Evolutionary conservation across 1,284 basidiomycete genomes (phyloP).

Genomic region (Mycena citricolor): DNA sequence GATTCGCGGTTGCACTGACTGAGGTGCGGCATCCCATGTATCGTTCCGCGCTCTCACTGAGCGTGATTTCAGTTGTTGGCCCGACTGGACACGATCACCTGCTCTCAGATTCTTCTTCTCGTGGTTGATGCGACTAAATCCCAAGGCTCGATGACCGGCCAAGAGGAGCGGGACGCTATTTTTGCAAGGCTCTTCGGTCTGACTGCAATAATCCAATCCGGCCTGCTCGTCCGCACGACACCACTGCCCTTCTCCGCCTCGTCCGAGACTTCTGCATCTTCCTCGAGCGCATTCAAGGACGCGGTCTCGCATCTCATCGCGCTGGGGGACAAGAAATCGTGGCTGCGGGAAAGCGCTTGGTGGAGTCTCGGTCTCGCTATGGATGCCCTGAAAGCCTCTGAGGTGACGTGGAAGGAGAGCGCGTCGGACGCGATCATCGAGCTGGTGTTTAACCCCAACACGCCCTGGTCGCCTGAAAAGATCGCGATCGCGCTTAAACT

Average conservation of each 20-base stretch:
- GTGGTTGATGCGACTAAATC: constrained; percentile 70
- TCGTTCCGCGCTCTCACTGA: constrained; percentile 9
- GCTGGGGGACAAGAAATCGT: constrained; percentile 83
- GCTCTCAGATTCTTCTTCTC: constrained; percentile 72
- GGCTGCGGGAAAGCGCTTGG: constrained; percentile 91
- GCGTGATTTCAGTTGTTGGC: constrained; percentile 67
- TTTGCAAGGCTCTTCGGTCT: constrained; percentile 94
- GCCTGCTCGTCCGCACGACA: constrained; percentile 64
- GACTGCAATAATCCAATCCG: constrained; percentile 79
- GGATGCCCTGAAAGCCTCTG: constrained; percentile 55
- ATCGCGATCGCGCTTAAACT: constrained; percentile 78
- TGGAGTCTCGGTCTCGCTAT: constrained; percentile 76
- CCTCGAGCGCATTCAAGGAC: constrained; percentile 60
- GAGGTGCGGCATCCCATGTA: constrained; percentile 66
- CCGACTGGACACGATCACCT: constrained; percentile 77
- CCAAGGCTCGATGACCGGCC: constrained; percentile 75
- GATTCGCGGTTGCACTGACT: constrained; percentile 94
- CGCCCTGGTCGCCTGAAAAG: constrained; percentile 85
- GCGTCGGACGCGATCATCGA: constrained; percentile 56
- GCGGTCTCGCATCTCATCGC: constrained; percentile 65
- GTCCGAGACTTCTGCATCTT: constrained; percentile 53
- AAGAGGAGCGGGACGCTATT: constrained; percentile 89
- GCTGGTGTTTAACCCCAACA: constrained; percentile 54
- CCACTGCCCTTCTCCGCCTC: constrained; percentile 54
- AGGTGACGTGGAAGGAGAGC: constrained; percentile 72